phyloP scores from a whole-genome alignment of 345 rosid genomes.

The Cardamine chenopodiifolia region DNA sequence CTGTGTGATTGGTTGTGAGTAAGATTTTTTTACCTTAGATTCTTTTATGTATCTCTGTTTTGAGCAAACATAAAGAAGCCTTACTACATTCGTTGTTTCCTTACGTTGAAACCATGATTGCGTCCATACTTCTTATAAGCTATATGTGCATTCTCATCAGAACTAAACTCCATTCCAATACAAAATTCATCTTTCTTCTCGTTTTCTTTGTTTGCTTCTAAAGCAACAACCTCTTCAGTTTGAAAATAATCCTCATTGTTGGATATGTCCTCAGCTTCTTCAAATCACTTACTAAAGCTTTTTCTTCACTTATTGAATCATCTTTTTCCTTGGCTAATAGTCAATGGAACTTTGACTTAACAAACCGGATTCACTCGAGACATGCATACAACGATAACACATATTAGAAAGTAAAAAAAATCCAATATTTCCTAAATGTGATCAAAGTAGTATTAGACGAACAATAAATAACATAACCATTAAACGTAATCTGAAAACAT shows the following conservation, averaged over 20 bases:
- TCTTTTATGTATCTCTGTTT: not conserved
- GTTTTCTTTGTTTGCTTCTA: not conserved
- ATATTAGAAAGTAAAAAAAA: no score
- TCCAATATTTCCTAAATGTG: no score
- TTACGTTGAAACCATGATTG: not conserved
- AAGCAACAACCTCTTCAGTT: not conserved
- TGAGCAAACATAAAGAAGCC: constrained; percentile 8
- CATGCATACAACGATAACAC: no score
- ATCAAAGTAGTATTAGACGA: no score
- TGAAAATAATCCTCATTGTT: not conserved
- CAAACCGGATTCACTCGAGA: not conserved
- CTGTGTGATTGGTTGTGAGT: constrained; percentile 1
- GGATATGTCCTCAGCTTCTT: not conserved
- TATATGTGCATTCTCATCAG: not conserved
- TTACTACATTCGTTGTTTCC: not conserved
- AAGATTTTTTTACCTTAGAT: not conserved
- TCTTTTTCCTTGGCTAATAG: not conserved
- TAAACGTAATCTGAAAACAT: no score
- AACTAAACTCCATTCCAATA: not conserved
- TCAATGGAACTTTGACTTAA: not conserved
- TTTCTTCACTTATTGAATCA: not conserved
- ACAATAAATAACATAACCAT: no score
- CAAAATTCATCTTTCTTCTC: not conserved
- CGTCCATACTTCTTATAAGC: not conserved
- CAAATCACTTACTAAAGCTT: not conserved